Base-by-base conservation (phyloP, 208 protist species). In the Trypanosomatidae sp. region DNA sequence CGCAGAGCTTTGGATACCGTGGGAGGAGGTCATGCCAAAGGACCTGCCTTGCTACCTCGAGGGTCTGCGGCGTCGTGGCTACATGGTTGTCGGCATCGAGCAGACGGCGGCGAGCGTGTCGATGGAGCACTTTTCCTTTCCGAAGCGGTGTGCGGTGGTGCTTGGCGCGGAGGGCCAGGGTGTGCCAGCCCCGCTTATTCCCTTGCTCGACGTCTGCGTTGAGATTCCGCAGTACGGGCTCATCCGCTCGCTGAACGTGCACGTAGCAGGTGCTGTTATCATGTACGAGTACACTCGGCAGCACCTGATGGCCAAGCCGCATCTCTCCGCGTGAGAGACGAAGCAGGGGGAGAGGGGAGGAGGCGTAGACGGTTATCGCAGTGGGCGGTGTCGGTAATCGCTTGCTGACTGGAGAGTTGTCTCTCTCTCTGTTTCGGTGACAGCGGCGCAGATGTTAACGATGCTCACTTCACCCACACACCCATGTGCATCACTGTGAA, bases 201-300 rank as follows among this genome's bases (percentile, higher is more conserved):
- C 86, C 17, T 22, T 93, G 44, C 73, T 97, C 22, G 95, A 98
- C 75, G 83, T 90, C 13, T 97, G 92, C 75, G 89, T 98, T 2
- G 93, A 97, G 78, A 96, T 98, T 49, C 93, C 95, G 49, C 95
- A 98, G 79, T 96, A 92, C 66, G 95, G 95, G 13, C 73, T 97
- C 1, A 96, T 97, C 46, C 91, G 92, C 55, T 97, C 91, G 5
- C 80, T 97, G 25, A 98, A 98, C 70, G 95, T 98, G 50, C 95
- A 98, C 77, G 95, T 98, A 4, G 94, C 91, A 13, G 92, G 90
- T 39, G 89, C 91, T 17, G 87, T 98, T 30, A 80, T 85, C 52
- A 95, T 98, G 83, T 98, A 95, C 76, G 92, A 97, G 79, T 98
- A 97, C 84, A 95, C 92, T 52, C 74, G 83, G 9, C 95, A 98